Base-by-base conservation (phyloP, 805 yeast species). In the Saturnispora zaruensis region DNA sequence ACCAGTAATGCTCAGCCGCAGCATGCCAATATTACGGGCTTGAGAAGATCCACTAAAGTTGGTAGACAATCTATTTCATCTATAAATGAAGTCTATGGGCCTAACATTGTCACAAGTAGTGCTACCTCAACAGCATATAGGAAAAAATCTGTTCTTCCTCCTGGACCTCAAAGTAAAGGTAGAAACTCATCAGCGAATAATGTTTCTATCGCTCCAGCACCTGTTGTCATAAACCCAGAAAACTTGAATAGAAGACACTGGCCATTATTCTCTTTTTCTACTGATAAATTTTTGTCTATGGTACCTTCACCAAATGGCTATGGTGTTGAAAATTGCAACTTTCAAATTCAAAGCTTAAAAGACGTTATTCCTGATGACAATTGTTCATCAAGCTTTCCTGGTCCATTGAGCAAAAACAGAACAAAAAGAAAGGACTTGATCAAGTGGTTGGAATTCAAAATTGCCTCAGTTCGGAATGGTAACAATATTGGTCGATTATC, bases 241-340 rank as follows among this genome's bases (percentile, higher is more conserved):
- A 76, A 79, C 23, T 63, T 83, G 46, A 64, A 72, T 23, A 65
- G 68, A 44, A 72, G 84, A 49, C 95, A 86, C 60, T 84, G 84
- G 66, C 95, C 96, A 0, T 61, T 88, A 32, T 84, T 87, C 61
- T 72, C 75, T 51, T 88, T 93, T 84, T 70, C 78, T 25, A 70
- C 78, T 3, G 64, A 67, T 6, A 73, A 69, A 43, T 58, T 76
- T 18, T 73, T 75, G 3, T 69, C 70, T 34, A 69, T 74, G 50
- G 59, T 78, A 41, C 79, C 82, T 6, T 55, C 67, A 2, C 64
- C 68, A 33, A 61, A 64, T 56, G 65, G 67, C n/a, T 68, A 63
- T 52, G 67, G 66, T 13, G 63, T 58, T 45, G 59, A 64, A 9
- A 57, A 58, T 37, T 58, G 62, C 18, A 57, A 57, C 2, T 57